Evolutionary conservation across 1,284 basidiomycete species (phyloP), one percentile per base, ranked within the genome.

Genomic region (Lentinula novae-zelandiae): DNA sequence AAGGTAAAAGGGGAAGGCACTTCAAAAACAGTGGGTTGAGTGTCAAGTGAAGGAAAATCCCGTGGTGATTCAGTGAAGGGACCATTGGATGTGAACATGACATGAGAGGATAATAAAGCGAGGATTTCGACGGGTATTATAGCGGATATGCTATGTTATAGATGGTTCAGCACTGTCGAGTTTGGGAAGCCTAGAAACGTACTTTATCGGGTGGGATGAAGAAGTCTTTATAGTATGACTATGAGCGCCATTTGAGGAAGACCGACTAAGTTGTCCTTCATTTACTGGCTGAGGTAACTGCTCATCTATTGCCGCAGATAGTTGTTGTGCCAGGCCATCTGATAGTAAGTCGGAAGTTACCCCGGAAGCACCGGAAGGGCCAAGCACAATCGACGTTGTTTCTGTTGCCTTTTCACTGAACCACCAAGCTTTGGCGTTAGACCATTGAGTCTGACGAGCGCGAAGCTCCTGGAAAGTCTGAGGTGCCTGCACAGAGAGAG

Each of bases 191-290:
- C 53, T 42, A 38, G 50, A 39, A 40, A 33, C 10, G 72, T 68
- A 93, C 90, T 93, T 92, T 70, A 95, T 90, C 2, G 93, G 93
- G 72, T 95, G 92, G 0, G 89, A 84, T 53, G 84, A 78, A 1
- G 91, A 93, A 0, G 93, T 95, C 70, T 93, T 93, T 62, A 87
- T 63, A 52, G 64, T 67, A 49, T 53, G 66, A 57, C 59, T 63
- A 57, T 49, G 64, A 12, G 20, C 59, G 60, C 42, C 55, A 56
- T 56, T 58, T 42, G 60, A 46, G 49, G 31, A 39, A 13, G 55
- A 65, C 62, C 65, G 61, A 60, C 60, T 49, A 60, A 39, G 64
- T 57, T 56, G 65, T 62, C 53, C 69, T 74, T 56, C 7, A 69
- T 15, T 13, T 36, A 17, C 17, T 51, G 50, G n/a, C 15, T 56